These are phyloP conservation scores for Claviceps humidiphila DNA, from an alignment of 2,329 filamentous ascomycete species.

Conservation along the genomic window DNA sequence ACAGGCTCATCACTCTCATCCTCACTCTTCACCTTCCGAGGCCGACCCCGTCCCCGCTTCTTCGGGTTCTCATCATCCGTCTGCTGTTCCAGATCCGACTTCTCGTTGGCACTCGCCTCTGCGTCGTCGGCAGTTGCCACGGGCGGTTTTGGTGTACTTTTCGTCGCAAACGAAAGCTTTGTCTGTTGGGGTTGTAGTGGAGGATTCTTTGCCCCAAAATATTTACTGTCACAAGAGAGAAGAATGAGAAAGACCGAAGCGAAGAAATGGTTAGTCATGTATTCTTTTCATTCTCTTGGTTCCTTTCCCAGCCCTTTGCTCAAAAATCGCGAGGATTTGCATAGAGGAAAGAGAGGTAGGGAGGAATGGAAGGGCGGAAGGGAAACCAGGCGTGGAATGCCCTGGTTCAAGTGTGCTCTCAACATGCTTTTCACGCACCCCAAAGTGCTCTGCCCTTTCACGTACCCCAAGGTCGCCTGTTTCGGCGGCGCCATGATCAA, in stretches of 20 bases:
- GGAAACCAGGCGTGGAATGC: no score
- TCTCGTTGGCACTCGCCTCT: constrained; percentile 22
- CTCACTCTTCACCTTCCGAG: constrained; percentile 19
- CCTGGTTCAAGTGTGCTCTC: no score
- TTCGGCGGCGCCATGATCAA: constrained; percentile 41
- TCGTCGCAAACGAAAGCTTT: constrained; percentile 62
- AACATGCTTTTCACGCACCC: constrained; percentile 36
- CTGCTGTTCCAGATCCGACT: constrained; percentile 21
- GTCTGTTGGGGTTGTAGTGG: constrained; percentile 55
- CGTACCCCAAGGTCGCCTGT: constrained; percentile 82
- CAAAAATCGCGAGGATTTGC: no score
- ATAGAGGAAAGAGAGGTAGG: no score
- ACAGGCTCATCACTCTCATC: constrained; percentile 46
- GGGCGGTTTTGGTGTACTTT: constrained; percentile 21
- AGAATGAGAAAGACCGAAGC: neutral
- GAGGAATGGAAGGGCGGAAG: no score
- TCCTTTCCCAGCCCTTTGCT: neutral
- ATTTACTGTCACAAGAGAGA: constrained; percentile 48
- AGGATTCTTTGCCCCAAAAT: constrained; percentile 53
- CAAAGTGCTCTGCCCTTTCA: constrained; percentile 62
- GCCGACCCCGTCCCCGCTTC: constrained; percentile 33
- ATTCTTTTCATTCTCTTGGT: neutral
- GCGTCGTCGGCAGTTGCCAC: constrained; percentile 16
- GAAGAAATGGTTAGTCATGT: neutral
- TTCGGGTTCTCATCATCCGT: constrained; percentile 24